Evolutionary conservation across 768 basidiomycete species (phyloP).

Genomic region (Boletus huronensis): DNA sequence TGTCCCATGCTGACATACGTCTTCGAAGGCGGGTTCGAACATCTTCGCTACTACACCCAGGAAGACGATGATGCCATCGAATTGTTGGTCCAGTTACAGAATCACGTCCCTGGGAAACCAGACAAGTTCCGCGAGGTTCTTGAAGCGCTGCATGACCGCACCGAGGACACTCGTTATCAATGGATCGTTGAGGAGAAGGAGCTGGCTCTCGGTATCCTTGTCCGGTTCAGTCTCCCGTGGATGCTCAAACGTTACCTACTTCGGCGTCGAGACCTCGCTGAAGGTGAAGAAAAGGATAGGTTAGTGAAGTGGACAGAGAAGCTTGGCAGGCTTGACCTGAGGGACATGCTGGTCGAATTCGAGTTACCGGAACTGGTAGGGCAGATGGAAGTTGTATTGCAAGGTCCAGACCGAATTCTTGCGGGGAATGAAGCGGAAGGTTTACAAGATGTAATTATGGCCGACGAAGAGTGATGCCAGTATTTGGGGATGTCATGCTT

Average conservation of each 20-base stretch:
- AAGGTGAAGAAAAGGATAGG: conserved; percentile 12
- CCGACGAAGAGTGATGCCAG: not conserved
- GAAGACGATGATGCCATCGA: conserved; percentile 28
- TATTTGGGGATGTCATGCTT: not conserved
- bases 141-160: conserved; percentile 25
- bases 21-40: conserved; percentile 27
- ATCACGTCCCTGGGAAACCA: conserved; percentile 20
- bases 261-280: conserved; percentile 21
- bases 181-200: conserved; percentile 28
- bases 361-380: conserved; percentile 13
- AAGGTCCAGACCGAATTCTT: not conserved
- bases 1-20: conserved; percentile 30
- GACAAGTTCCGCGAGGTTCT: conserved; percentile 22
- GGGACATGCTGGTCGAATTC: conserved; percentile 21
- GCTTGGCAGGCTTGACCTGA: conserved; percentile 23
- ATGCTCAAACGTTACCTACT: conserved; percentile 27
- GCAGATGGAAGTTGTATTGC: conserved; percentile 5
- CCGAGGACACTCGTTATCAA: conserved; percentile 18
- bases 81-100: conserved; percentile 18
- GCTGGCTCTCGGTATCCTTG: conserved; percentile 20
- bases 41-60: conserved; percentile 23
- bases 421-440: not conserved
- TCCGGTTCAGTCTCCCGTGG: conserved; percentile 23
- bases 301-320: conserved; percentile 15
- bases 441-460: conserved; percentile 8